A percentile compares a stretch with the other conserved stretches of the same genome.
Conservation (phyloP, 1,284 basidiomycete species). For the Gomphus sp. region DNA sequence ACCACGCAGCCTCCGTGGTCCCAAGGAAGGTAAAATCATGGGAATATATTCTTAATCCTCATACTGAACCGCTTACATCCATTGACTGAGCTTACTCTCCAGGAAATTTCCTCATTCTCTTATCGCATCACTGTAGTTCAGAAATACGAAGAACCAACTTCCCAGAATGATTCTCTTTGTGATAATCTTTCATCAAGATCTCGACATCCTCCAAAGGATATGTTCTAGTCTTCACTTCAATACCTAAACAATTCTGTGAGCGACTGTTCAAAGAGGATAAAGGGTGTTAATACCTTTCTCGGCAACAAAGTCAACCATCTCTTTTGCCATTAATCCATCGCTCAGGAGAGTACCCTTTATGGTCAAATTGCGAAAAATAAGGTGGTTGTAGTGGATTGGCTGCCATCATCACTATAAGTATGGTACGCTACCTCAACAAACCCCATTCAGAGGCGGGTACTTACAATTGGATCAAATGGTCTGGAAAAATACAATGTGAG, state of each 20-base stretch:
- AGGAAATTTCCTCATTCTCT: conserved; percentile 4
- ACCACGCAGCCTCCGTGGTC: too few species aligned
- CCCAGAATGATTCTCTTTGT: conserved; percentile 2
- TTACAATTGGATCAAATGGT: conserved; percentile 7
- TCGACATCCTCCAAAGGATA: conserved; percentile 8
- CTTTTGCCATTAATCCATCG: not conserved
- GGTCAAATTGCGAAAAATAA: conserved; percentile 3
- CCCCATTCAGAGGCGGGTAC: not conserved
- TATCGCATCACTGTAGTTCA: not conserved
- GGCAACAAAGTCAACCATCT: conserved; percentile 7
- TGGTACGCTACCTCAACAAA: not conserved
- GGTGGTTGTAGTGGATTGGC: conserved; percentile 2
- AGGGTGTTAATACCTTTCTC: not conserved
- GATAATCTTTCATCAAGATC: conserved; percentile 4
- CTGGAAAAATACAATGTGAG: not conserved
- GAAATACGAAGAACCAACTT: conserved; percentile 3
- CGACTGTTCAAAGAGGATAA: too few species aligned
- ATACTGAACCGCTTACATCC: not conserved
- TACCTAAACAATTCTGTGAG: not conserved
- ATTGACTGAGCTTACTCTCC: not conserved
- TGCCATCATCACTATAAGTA: not conserved
- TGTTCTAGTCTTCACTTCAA: conserved; percentile 6
- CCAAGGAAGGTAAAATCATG: too few species aligned
- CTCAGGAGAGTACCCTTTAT: conserved; percentile 1
- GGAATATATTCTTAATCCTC: too few species aligned